A percentile compares a stretch with the other conserved stretches of the same genome.
phyloP scores from a whole-genome alignment of 306 rosid species.

The Biancaea sappan region DNA sequence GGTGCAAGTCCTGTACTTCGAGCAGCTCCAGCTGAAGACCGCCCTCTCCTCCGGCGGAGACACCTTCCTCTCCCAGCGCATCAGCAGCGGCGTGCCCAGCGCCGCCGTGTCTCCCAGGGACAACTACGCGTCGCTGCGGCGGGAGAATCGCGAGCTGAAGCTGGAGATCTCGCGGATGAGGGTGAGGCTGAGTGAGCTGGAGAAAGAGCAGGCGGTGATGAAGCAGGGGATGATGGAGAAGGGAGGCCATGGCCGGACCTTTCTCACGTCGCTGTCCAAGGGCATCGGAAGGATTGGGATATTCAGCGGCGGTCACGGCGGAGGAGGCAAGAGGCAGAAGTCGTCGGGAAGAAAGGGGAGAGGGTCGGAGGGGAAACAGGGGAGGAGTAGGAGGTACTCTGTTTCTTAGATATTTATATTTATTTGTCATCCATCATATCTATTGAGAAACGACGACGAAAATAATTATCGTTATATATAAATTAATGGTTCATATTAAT shows the following conservation, averaged over 20 bases:
- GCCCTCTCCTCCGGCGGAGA: constrained; percentile 69
- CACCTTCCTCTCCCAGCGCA: constrained; percentile 64
- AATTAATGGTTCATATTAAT: too few relatives aligned
- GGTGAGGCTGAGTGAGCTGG: constrained; percentile 88
- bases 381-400: constrained; percentile 77
- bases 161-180: constrained; percentile 85
- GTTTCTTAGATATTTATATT: constrained; percentile 56
- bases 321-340: constrained; percentile 65
- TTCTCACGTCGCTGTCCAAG: constrained; percentile 75
- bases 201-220: constrained; percentile 84
- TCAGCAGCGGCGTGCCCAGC: constrained; percentile 80
- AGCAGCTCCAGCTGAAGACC: constrained; percentile 81
- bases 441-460: too few relatives aligned
- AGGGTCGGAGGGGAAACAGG: constrained; percentile 63
- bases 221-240: constrained; percentile 82
- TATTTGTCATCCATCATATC: too few relatives aligned
- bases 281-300: constrained; percentile 81
- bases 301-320: constrained; percentile 62
- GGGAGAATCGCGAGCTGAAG: constrained; percentile 87
- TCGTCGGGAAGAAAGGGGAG: constrained; percentile 56
- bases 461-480: too few relatives aligned
- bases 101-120: constrained; percentile 93
- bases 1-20: constrained; percentile 76
- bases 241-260: constrained; percentile 66
- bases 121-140: constrained; percentile 79